Evolutionary conservation across 2,329 filamentous ascomycete species (phyloP).

Genomic region (Stagonosporopsis vannaccii): DNA sequence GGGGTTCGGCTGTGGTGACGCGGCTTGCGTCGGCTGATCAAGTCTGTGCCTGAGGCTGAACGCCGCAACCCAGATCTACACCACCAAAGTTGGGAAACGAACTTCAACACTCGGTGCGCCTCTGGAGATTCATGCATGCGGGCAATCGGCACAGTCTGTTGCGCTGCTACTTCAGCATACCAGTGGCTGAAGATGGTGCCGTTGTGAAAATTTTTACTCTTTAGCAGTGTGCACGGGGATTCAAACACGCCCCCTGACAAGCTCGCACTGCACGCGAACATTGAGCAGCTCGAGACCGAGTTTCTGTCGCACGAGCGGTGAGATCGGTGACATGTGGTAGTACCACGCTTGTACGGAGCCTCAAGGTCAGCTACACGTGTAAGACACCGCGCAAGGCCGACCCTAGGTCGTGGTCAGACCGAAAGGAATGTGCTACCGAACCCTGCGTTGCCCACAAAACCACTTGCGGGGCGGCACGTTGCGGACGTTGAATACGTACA

Average conservation of each 20-base stretch:
- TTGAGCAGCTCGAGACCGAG: background rate
- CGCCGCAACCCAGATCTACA: background rate
- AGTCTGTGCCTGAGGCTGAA: slow-evolving; percentile 3
- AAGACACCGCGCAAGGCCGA: slow-evolving; percentile 13
- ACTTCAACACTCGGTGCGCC: slow-evolving; percentile 1
- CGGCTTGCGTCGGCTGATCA: slow-evolving; percentile 12
- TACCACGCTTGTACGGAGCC: slow-evolving; percentile 5
- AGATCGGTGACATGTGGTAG: slow-evolving; percentile 6
- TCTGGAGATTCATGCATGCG: background rate
- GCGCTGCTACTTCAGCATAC: background rate
- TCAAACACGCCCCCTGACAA: slow-evolving; percentile 1
- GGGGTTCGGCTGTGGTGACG: slow-evolving; percentile 6
- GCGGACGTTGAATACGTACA: slow-evolving; percentile 4
- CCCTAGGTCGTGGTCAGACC: background rate
- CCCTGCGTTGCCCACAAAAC: slow-evolving; percentile 3
- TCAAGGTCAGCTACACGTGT: slow-evolving; percentile 19
- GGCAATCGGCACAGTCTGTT: background rate
- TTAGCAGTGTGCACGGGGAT: slow-evolving; percentile 5
- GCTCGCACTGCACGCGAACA: background rate
- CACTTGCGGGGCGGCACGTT: slow-evolving; percentile 3
- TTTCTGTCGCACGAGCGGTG: background rate
- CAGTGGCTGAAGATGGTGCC: slow-evolving; percentile 1
- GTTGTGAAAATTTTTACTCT: background rate
- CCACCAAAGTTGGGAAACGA: background rate
- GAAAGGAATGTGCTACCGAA: slow-evolving; percentile 1